These are phyloP conservation scores for Panicum hallii DNA, from an alignment of 202 grass and related monocot species.

Conservation along the genomic window DNA sequence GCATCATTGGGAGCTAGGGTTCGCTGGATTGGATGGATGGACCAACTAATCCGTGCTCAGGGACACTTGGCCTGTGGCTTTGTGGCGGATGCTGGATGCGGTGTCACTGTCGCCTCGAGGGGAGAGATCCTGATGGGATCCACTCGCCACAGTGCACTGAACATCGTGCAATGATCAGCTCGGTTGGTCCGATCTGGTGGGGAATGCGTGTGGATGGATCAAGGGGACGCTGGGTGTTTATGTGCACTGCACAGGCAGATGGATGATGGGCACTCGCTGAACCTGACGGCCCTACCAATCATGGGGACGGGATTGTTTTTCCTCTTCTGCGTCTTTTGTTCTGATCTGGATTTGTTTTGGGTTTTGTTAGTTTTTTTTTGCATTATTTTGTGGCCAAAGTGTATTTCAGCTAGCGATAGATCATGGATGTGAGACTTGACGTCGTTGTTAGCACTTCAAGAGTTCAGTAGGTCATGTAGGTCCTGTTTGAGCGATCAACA, in stretches of 20 bases:
- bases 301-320: not conserved
- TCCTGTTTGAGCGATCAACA: not conserved
- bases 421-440: not conserved
- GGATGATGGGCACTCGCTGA: not conserved
- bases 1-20: conserved; percentile 4
- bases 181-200: conserved; percentile 8
- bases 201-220: not conserved
- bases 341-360: not conserved
- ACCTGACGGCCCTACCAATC: conserved; percentile 10
- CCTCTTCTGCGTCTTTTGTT: not conserved
- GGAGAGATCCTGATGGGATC: conserved; percentile 50
- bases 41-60: conserved; percentile 15
- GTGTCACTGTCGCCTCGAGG: not conserved
- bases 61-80: not conserved
- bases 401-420: not conserved
- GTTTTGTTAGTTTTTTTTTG: not conserved
- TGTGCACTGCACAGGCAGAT: conserved; percentile 16
- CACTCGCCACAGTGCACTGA: conserved; percentile 45
- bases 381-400: not conserved
- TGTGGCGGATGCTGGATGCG: not conserved
- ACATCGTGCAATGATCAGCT: conserved; percentile 36
- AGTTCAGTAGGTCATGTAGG: not conserved
- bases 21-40: not conserved
- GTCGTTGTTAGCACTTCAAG: not conserved
- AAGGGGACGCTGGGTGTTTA: conserved; percentile 9